phyloP scores from a whole-genome alignment of 805 yeast species.

The Starmerella asiatica region DNA sequence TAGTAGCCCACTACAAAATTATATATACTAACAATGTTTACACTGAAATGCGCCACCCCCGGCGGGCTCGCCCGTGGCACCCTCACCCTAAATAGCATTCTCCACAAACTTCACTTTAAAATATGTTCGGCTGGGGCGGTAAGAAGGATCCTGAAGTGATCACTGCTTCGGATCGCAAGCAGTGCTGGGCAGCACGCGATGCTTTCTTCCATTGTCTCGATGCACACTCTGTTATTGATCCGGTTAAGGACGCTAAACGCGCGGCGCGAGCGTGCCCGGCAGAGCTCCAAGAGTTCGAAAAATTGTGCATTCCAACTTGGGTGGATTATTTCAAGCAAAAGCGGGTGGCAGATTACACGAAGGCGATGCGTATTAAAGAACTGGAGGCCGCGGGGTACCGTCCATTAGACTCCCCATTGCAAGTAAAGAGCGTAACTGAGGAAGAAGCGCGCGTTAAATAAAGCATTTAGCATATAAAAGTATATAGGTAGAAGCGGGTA shows the following conservation, averaged over 20 bases:
- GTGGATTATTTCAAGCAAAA: constrained; percentile 81
- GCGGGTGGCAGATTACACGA: constrained; percentile 60
- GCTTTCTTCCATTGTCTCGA: constrained; percentile 62
- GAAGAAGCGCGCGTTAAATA: constrained; percentile 4
- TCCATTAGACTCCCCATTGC: constrained; percentile 18
- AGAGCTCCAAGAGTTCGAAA: constrained; percentile 46
- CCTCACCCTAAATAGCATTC: too few relatives aligned
- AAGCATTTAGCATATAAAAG: background rate
- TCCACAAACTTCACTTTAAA: too few relatives aligned
- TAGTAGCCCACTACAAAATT: too few relatives aligned
- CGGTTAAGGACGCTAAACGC: constrained; percentile 33
- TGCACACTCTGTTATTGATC: constrained; percentile 50
- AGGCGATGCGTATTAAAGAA: constrained; percentile 52
- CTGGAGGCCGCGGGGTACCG: constrained; percentile 50
- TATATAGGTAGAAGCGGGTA: too few relatives aligned
- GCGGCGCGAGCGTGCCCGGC: constrained; percentile 46
- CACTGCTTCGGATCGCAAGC: constrained; percentile 38
- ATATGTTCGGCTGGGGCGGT: background rate
- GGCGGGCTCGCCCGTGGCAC: too few relatives aligned
- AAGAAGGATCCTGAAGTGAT: constrained; percentile 29
- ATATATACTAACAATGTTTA: too few relatives aligned
- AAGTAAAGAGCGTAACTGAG: constrained; percentile 11
- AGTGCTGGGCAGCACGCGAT: constrained; percentile 89
- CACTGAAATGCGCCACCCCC: too few relatives aligned
- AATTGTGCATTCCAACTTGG: constrained; percentile 80